Evolutionary conservation across 2,329 filamentous ascomycete species (phyloP), one percentile per base, ranked within the genome.

Genomic region (Keithomyces neogunnii): DNA sequence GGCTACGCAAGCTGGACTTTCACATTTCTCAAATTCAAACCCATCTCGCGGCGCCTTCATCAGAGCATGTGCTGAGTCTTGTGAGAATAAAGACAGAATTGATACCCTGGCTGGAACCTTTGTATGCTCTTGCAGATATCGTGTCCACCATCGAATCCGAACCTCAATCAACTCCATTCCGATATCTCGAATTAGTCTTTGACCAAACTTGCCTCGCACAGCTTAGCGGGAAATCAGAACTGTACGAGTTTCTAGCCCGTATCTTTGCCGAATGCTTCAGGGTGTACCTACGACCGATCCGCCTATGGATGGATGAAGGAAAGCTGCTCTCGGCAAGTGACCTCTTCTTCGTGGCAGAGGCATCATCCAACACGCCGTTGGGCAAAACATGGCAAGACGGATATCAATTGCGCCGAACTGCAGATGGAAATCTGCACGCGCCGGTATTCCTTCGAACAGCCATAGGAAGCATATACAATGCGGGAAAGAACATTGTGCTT

Each of bases 401-500:
- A 59, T 96, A 84, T 65, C 73, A 77, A 28, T 71, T 96, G 11
- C 80, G 84, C 30, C 74, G 71, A 10, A 81, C 82, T 1, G 66
- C 76, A 3, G 73, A 81, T 42, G 82, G 84, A 13, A 69, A 70
- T 2, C 66, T 90, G 1, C 82, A 86, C 59, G 84, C 85, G 0
- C 91, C 92, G 0, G 76, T 71, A 3, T 96, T 96, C 57, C 74
- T 96, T 4, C 80, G 84, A 39, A 77, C 84, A 2, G 80, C 84
- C 2, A 82, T 81, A 0, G 70, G 73, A 29, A 86, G 84, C 55
- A 89, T 96, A 38, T 92, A 96, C 60, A 89, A 85, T 1, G 85
- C 89, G 1, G 92, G 92, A 0, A 96, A 96, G 67, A 95, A 86
- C 59, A 84, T 93, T 51, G 81, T 93, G 1, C 86, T 96, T 44